Percentiles rank a stretch among this genome's conserved stretches.
phyloP scores from a whole-genome alignment of 2,329 filamentous ascomycete genomes.

The Penicillium sclerotigenum region DNA sequence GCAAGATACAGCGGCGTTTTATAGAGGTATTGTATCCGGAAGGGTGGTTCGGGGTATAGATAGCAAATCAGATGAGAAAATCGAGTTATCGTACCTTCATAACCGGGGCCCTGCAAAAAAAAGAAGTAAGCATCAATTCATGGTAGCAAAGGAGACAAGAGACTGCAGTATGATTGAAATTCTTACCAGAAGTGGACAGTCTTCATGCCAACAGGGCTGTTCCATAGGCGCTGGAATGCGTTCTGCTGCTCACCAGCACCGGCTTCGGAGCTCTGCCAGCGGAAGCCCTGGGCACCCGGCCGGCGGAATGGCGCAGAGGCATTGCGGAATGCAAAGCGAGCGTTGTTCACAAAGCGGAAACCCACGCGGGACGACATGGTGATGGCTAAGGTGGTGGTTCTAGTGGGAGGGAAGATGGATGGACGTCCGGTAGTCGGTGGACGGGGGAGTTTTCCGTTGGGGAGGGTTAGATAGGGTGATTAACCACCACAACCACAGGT shows the following conservation, averaged over 20 bases:
- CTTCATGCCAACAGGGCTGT: constrained; percentile 77
- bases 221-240: constrained; percentile 73
- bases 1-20: not conserved
- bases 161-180: not conserved
- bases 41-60: not conserved
- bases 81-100: constrained; percentile 64
- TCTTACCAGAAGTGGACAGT: constrained; percentile 95
- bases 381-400: constrained; percentile 17
- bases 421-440: constrained; percentile 21
- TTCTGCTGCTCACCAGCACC: constrained; percentile 46
- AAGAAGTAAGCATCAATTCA: constrained; percentile 14
- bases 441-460: constrained; percentile 21
- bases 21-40: not conserved
- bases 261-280: constrained; percentile 68
- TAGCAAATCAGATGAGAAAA: constrained; percentile 4
- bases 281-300: constrained; percentile 51
- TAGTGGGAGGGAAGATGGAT: constrained; percentile 18
- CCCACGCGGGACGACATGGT: constrained; percentile 55
- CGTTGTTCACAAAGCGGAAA: constrained; percentile 56
- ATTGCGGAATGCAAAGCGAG: constrained; percentile 50
- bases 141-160: not conserved
- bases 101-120: constrained; percentile 70
- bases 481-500: constrained; percentile 8
- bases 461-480: not conserved
- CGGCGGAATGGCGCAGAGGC: constrained; percentile 55